Evolutionary conservation across 768 basidiomycete genomes (phyloP).

Genomic region (Boletus rex-veris): DNA sequence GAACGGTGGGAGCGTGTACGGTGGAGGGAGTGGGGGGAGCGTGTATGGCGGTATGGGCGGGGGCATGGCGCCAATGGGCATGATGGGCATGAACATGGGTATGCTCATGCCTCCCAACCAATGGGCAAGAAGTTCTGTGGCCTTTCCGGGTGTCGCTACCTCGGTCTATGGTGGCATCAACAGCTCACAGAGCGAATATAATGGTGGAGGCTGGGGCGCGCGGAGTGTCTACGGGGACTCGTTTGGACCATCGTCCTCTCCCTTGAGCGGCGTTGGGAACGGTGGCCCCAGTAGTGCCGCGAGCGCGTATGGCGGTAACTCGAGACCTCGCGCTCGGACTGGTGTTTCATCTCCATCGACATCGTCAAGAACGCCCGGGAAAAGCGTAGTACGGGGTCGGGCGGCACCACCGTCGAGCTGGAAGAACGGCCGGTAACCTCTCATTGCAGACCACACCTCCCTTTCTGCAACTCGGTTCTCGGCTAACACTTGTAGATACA

Average conservation of each 20-base stretch:
- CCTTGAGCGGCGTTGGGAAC: not conserved
- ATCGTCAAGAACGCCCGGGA: constrained; percentile 15
- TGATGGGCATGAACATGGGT: constrained; percentile 40
- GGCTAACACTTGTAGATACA: not conserved
- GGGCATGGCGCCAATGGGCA: constrained; percentile 37
- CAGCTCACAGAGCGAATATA: constrained; percentile 62
- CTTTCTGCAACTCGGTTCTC: not conserved
- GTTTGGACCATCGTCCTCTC: constrained; percentile 41
- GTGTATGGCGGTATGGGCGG: constrained; percentile 41
- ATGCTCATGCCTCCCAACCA: constrained; percentile 36
- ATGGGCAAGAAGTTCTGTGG: constrained; percentile 45
- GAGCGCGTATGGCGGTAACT: constrained; percentile 18
- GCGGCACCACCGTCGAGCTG: constrained; percentile 63
- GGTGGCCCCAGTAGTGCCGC: constrained; percentile 13
- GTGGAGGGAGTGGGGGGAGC: constrained; percentile 39
- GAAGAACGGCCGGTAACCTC: constrained; percentile 36
- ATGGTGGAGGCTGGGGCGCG: constrained; percentile 47
- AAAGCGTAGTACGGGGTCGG: constrained; percentile 22
- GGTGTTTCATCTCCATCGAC: constrained; percentile 25
- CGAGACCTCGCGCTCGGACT: constrained; percentile 35
- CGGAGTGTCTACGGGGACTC: constrained; percentile 71
- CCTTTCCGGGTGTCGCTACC: constrained; percentile 45
- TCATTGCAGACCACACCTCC: not conserved
- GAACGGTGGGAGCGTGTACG: constrained; percentile 31
- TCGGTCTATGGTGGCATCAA: constrained; percentile 57